phyloP scores from a whole-genome alignment of 2,329 filamentous ascomycete species.

The Lojkania enalia region DNA sequence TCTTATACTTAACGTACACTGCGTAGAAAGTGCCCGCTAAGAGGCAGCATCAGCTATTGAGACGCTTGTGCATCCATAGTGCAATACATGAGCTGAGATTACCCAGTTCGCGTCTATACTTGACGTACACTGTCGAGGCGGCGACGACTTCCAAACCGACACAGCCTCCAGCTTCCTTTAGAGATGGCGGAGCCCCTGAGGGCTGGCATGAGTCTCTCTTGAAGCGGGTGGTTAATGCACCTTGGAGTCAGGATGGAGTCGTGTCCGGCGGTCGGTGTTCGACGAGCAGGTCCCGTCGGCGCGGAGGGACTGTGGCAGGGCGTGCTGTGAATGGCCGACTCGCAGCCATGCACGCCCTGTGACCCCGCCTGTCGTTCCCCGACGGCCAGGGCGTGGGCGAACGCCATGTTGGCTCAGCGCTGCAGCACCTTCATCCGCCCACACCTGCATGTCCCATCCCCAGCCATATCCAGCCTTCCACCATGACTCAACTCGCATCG shows the following conservation, averaged over 20 bases:
- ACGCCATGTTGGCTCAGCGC: neutral
- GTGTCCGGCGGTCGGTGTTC: neutral
- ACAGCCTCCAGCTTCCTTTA: constrained; percentile 17
- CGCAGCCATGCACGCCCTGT: neutral
- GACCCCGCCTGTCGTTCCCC: neutral
- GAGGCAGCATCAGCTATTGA: neutral
- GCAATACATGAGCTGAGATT: constrained; percentile 1
- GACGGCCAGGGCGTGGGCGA: neutral
- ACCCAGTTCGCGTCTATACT: constrained; percentile 17
- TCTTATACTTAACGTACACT: constrained; percentile 2
- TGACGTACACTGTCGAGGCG: constrained; percentile 20
- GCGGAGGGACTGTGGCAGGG: neutral
- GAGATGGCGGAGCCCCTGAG: neutral
- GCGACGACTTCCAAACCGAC: constrained; percentile 11
- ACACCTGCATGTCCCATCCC: neutral
- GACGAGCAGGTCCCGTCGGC: neutral
- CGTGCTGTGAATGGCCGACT: neutral
- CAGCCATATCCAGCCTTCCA: neutral
- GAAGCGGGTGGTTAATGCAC: neutral
- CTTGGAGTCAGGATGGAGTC: neutral
- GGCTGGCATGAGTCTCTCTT: neutral
- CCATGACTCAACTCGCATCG: neutral
- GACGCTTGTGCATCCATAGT: neutral
- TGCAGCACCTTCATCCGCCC: neutral
- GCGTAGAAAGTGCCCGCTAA: neutral